These are phyloP conservation scores for Alternaria panax DNA, from an alignment of 2,329 filamentous ascomycete genomes.

Conservation along the genomic window DNA sequence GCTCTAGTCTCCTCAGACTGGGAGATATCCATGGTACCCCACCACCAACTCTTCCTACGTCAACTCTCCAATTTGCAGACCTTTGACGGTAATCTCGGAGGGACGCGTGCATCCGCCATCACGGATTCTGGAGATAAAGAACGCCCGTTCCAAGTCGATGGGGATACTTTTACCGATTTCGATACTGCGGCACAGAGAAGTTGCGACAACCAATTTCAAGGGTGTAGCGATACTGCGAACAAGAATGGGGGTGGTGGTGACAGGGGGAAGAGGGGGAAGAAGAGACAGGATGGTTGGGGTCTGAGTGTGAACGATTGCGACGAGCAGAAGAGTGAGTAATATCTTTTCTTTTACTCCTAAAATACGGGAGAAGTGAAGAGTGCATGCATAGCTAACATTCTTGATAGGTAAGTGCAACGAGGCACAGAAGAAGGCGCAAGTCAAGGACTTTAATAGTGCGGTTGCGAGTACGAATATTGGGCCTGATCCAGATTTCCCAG, in stretches of 20 bases:
- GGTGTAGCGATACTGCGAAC: conserved; percentile 57
- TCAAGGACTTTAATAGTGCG: conserved; percentile 37
- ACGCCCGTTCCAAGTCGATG: conserved; percentile 46
- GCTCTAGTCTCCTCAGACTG: conserved; percentile 27
- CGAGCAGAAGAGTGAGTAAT: conserved; percentile 31
- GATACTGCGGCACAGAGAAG: conserved; percentile 65
- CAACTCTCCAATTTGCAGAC: conserved; percentile 44
- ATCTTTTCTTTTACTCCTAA: background rate
- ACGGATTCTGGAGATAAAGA: conserved; percentile 60
- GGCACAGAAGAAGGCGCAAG: conserved; percentile 36
- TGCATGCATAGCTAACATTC: background rate
- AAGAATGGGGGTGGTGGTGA: conserved; percentile 25
- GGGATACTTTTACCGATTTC: conserved; percentile 61
- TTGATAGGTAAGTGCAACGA: conserved; percentile 36
- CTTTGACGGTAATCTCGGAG: conserved; percentile 59
- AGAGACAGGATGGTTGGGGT: conserved; percentile 15
- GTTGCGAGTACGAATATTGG: conserved; percentile 45
- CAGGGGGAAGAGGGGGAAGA: conserved; percentile 1
- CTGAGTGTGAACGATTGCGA: conserved; percentile 33
- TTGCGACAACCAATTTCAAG: conserved; percentile 69
- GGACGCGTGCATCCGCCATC: conserved; percentile 60
- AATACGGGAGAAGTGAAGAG: background rate
- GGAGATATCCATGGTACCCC: conserved; percentile 39
- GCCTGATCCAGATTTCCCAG: conserved; percentile 47
- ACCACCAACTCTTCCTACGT: conserved; percentile 45